Percentiles rank a stretch among this genome's conserved stretches.
phyloP scores from a whole-genome alignment of 2,329 filamentous ascomycete species.

The Reticulascus tulasneorum region DNA sequence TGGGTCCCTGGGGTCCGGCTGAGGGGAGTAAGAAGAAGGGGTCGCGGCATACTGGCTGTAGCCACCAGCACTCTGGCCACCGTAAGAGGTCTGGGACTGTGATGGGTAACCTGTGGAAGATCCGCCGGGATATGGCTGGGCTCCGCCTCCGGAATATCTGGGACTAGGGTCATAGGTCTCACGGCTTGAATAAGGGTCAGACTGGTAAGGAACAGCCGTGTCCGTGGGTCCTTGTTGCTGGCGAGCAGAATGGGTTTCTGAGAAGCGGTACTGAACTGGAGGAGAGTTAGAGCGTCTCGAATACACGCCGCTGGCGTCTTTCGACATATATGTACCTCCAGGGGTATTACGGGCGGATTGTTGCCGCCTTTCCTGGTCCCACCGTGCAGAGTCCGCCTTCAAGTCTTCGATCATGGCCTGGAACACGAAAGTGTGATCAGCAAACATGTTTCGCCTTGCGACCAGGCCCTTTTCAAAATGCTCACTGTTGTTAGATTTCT shows the following conservation, averaged over 20 bases:
- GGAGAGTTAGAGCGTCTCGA: slow-evolving; percentile 57
- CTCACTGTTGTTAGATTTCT: slow-evolving; percentile 73
- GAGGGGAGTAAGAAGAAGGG: slow-evolving; percentile 10
- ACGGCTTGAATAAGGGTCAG: slow-evolving; percentile 28
- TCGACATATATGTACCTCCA: slow-evolving; percentile 56
- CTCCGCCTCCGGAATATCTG: slow-evolving; percentile 48
- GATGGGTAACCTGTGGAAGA: slow-evolving; percentile 23
- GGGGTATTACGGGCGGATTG: slow-evolving; percentile 48
- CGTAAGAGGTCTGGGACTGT: slow-evolving; percentile 4
- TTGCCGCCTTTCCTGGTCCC: slow-evolving; percentile 57
- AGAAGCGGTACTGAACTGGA: slow-evolving; percentile 55
- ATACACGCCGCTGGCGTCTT: slow-evolving; percentile 42
- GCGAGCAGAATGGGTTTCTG: slow-evolving; percentile 41
- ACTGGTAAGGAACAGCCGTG: slow-evolving; percentile 20
- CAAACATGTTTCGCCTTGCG: background rate
- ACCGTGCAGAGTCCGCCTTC: slow-evolving; percentile 58
- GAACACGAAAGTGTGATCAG: slow-evolving; percentile 2
- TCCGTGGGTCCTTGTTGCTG: slow-evolving; percentile 42
- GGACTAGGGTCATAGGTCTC: slow-evolving; percentile 38
- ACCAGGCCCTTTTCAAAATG: slow-evolving; percentile 14
- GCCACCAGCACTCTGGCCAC: slow-evolving; percentile 2
- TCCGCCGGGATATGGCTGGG: slow-evolving; percentile 45
- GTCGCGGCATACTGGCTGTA: slow-evolving; percentile 13
- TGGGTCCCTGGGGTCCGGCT: slow-evolving; percentile 13
- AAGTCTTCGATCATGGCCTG: slow-evolving; percentile 62